Evolutionary conservation across 2,329 filamentous ascomycete species (phyloP), one percentile per base, ranked within the genome.

Genomic region (Aureobasidium zeae): DNA sequence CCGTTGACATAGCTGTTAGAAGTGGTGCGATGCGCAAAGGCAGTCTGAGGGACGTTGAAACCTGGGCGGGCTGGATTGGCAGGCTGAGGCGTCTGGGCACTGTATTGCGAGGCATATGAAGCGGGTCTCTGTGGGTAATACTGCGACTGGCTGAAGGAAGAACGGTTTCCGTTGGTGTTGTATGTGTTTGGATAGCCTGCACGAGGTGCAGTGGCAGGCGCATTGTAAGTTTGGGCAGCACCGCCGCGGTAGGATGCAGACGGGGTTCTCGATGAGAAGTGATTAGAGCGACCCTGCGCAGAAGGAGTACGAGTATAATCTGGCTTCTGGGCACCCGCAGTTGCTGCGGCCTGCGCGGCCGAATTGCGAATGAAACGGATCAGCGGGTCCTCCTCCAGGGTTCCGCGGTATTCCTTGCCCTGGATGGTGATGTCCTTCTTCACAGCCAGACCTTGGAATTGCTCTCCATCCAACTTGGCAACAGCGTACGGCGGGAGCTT

Each of bases 401-500:
- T 77, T 4, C 87, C 87, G 50, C 74, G 76, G 60, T 84, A 84
- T 55, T 86, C 78, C 39, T 81, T 78, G 5, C 74, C 78, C 48
- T 83, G 77, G 34, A 93, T 69, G 47, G 86, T 66, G 15, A 94
- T 74, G 57, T 79, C 86, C 33, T 79, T 85, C 64, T 81, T 89
- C 57, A 94, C 82, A 49, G 85, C 81, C 35, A 94, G 68, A 46
- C 87, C 83, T 21, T 81, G 81, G n/a, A 94, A 66, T 59, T 87
- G 83, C 57, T 93, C 83, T 8, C 86, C 86, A 54, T 93, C 81
- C 49, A 94, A 68, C 55, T 91, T 89, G 5, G 87, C 81, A 17
- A 94, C 83, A 1, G 83, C 84, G 57, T 86, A 91, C 1, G 87
- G 87, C 1, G 87, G 87, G 9, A 94, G 66, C 28, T 74, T 77